Conservation (phyloP, 495 filamentous ascomycete genomes). For the Parmelia sp. region DNA sequence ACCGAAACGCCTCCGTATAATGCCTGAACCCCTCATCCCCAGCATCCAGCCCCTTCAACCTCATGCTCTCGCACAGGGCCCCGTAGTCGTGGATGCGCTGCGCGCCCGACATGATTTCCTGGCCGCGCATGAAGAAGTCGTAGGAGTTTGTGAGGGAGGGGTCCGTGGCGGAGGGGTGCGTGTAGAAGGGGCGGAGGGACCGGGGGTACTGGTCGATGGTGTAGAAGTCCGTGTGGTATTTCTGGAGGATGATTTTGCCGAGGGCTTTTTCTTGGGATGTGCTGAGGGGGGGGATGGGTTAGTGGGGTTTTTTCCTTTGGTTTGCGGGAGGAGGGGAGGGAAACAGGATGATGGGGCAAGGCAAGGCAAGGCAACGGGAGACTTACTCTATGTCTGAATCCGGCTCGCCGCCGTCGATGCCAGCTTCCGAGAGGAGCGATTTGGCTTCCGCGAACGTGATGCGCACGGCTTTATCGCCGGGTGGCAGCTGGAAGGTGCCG, state of each 20-base stretch:
- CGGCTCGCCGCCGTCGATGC: slow-evolving; percentile 64
- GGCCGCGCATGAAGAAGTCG: slow-evolving; percentile 91
- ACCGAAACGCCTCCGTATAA: slow-evolving; percentile 74
- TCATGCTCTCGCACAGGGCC: slow-evolving; percentile 62
- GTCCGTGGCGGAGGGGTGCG: slow-evolving; percentile 66
- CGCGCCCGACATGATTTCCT: slow-evolving; percentile 83
- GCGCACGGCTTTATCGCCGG: slow-evolving; percentile 68
- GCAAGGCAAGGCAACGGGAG: not conserved
- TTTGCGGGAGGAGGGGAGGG: too few species aligned
- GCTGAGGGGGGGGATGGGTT: slow-evolving; percentile 31
- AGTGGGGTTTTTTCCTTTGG: too few species aligned
- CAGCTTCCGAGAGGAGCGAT: slow-evolving; percentile 70
- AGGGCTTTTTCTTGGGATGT: slow-evolving; percentile 86
- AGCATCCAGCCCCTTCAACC: slow-evolving; percentile 67
- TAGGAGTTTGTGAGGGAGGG: slow-evolving; percentile 72
- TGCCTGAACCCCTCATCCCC: slow-evolving; percentile 69
- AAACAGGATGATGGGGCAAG: not conserved
- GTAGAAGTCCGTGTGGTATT: slow-evolving; percentile 87
- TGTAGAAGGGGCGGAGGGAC: slow-evolving; percentile 80
- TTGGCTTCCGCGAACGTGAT: slow-evolving; percentile 84
- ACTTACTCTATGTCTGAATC: slow-evolving; percentile 70
- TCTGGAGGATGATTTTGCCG: slow-evolving; percentile 75
- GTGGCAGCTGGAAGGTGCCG: slow-evolving; percentile 51
- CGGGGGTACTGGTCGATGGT: slow-evolving; percentile 88
- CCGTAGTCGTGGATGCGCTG: slow-evolving; percentile 75